Conservation (phyloP, 2,329 filamentous ascomycete genomes). For the Penicillium polonicum region DNA sequence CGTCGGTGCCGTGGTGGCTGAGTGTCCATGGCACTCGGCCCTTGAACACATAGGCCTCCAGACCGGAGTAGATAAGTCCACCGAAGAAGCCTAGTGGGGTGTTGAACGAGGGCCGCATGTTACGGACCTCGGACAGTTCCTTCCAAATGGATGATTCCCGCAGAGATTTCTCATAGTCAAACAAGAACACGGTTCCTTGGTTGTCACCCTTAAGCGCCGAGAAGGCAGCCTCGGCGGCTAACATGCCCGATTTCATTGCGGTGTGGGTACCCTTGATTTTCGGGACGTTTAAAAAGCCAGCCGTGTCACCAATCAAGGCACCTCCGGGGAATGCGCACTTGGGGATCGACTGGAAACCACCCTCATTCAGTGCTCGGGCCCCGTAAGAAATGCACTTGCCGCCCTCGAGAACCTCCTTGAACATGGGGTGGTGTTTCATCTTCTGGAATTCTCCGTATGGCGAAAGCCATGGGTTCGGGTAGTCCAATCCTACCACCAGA, state of each 20-base stretch:
- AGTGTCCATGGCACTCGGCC: constrained; percentile 90
- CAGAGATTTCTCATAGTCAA: constrained; percentile 87
- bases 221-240: constrained; percentile 89
- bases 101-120: constrained; percentile 96
- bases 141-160: constrained; percentile 88
- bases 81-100: constrained; percentile 82
- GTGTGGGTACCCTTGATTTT: constrained; percentile 99
- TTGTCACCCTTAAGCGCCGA: constrained; percentile 62
- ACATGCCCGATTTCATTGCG: constrained; percentile 95
- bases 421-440: constrained; percentile 96
- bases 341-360: constrained; percentile 95
- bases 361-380: constrained; percentile 86
- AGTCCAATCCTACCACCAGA: constrained; percentile 89
- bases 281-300: constrained; percentile 93
- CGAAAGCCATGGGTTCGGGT: constrained; percentile 92
- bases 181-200: constrained; percentile 79
- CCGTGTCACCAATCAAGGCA: constrained; percentile 91
- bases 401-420: constrained; percentile 81
- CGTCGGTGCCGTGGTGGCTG: constrained; percentile 75
- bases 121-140: constrained; percentile 90
- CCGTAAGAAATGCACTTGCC: constrained; percentile 98
- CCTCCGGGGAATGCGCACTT: constrained; percentile 96
- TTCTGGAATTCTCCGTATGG: constrained; percentile 97
- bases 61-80: constrained; percentile 85
- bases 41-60: constrained; percentile 85